These are phyloP conservation scores for Ophiostoma ips DNA, from an alignment of 2,329 filamentous ascomycete genomes.

Conservation along the genomic window DNA sequence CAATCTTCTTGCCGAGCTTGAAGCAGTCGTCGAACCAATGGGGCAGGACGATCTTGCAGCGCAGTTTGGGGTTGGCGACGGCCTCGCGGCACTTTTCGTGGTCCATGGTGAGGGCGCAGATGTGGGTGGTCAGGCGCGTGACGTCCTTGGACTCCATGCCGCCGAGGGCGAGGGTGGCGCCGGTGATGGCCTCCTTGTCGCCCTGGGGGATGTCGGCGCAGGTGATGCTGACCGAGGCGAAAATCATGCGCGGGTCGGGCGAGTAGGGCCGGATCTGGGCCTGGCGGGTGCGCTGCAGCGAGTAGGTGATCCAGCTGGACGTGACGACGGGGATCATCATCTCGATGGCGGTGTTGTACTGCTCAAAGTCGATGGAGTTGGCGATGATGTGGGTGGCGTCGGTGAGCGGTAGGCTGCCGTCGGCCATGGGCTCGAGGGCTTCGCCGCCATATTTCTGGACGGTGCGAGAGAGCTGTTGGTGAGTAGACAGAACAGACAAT, in stretches of 20 bases:
- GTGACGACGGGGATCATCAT: conserved; percentile 74
- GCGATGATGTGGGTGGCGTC: conserved; percentile 45
- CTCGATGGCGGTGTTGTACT: conserved; percentile 62
- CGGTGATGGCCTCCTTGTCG: conserved; percentile 85
- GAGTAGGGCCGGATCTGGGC: conserved; percentile 73
- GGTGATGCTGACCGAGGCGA: conserved; percentile 69
- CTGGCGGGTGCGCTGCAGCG: conserved; percentile 53
- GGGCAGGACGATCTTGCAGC: conserved; percentile 74
- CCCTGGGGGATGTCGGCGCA: conserved; percentile 73
- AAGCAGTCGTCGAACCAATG: conserved; percentile 98
- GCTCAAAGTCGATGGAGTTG: conserved; percentile 78
- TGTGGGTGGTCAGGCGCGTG: conserved; percentile 67
- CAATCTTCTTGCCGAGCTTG: conserved; percentile 80
- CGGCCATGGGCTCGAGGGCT: conserved; percentile 31
- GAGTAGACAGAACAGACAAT: neutral
- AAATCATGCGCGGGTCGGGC: conserved; percentile 81
- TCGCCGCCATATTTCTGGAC: conserved; percentile 36
- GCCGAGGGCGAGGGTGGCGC: conserved; percentile 78
- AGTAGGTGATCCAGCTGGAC: conserved; percentile 63
- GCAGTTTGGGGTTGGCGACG: conserved; percentile 43
- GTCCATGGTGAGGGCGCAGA: conserved; percentile 68
- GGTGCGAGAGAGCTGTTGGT: conserved; percentile 26
- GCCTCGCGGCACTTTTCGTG: conserved; percentile 57
- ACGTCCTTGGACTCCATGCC: conserved; percentile 64
- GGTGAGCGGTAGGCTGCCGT: conserved; percentile 34